phyloP scores from a whole-genome alignment of 169 alveolate species.

The Plasmodium adleri region DNA sequence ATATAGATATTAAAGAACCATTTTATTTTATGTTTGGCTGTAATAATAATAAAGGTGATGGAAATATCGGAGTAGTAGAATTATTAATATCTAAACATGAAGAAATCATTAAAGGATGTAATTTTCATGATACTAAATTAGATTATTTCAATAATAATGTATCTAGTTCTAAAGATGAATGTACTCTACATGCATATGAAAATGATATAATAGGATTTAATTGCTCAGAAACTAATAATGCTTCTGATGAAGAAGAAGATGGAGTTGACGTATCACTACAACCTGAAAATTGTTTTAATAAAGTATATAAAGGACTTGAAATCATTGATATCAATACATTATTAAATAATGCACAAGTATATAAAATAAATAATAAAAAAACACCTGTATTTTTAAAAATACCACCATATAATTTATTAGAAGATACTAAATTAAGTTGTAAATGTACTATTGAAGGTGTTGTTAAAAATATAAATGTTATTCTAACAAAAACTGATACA shows the following conservation, averaged over 20 bases:
- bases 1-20: conserved; percentile 15
- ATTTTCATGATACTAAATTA: conserved; percentile 8
- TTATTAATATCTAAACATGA: conserved; percentile 34
- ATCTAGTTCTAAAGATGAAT: background rate
- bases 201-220: conserved; percentile 51
- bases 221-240: conserved; percentile 11
- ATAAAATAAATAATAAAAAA: conserved; percentile 1
- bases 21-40: conserved; percentile 58
- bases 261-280: background rate
- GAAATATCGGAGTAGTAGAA: conserved; percentile 44
- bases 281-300: conserved; percentile 39
- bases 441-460: conserved; percentile 5
- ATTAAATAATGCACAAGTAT: conserved; percentile 6
- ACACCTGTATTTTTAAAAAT: conserved; percentile 26
- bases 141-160: conserved; percentile 23
- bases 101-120: conserved; percentile 47
- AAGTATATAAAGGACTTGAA: background rate
- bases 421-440: background rate
- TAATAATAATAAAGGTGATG: conserved; percentile 41
- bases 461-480: conserved; percentile 4
- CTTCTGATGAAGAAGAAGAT: background rate
- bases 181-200: conserved; percentile 24
- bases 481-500: background rate
- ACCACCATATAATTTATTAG: background rate
- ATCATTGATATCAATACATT: background rate